Evolutionary conservation across 495 filamentous ascomycete species (phyloP).

Genomic region (Podospora bellae-mahoneyi): DNA sequence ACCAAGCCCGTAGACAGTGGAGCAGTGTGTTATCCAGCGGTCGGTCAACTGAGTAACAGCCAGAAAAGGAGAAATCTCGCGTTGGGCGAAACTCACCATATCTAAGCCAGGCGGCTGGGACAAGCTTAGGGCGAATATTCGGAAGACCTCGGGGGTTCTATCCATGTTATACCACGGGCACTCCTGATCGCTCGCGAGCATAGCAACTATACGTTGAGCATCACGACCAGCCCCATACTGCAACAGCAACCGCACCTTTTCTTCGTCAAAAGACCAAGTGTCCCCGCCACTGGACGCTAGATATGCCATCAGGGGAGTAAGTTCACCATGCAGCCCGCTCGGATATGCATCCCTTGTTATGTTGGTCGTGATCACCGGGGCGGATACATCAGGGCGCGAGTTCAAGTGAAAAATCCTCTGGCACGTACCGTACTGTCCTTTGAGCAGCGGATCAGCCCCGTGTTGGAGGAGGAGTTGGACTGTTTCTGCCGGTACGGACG

Average conservation of each 20-base stretch:
- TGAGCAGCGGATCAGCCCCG: conserved; percentile 13
- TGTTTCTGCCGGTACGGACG: conserved; percentile 20
- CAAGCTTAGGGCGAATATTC: neutral
- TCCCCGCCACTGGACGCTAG: neutral
- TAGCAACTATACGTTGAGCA: neutral
- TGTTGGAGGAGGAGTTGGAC: conserved; percentile 17
- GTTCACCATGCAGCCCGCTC: neutral
- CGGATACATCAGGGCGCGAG: no score
- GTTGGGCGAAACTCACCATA: conserved; percentile 5
- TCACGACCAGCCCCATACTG: neutral
- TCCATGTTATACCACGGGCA: neutral
- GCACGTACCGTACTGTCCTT: neutral
- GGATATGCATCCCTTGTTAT: neutral
- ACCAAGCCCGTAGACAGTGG: neutral
- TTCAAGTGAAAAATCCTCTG: neutral
- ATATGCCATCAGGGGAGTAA: conserved; percentile 4
- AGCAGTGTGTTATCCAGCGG: neutral
- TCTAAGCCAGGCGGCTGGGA: neutral
- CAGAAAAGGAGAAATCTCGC: conserved; percentile 6
- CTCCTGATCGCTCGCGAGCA: neutral
- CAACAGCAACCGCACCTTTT: neutral
- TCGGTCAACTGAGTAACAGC: conserved; percentile 16
- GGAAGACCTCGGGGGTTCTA: neutral
- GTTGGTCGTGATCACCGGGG: no score
- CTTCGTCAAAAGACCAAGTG: neutral